Evolutionary conservation across 2,329 filamentous ascomycete species (phyloP), one percentile per base, ranked within the genome.

Genomic region (Ophiostoma angusticollis): DNA sequence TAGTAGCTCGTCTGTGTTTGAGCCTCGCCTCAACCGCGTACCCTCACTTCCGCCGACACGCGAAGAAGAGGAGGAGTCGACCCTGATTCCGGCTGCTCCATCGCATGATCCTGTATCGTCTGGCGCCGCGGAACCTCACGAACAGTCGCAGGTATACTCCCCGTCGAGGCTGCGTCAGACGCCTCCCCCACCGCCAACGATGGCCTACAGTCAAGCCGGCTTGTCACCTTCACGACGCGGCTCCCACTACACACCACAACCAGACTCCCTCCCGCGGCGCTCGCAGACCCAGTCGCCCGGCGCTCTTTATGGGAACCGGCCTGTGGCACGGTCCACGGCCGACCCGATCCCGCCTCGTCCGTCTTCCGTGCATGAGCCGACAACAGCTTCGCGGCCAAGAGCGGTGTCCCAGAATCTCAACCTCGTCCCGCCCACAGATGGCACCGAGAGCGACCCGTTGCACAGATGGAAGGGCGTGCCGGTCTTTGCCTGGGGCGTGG

Each of bases 381-480:
- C 60, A 18, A 62, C 37, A 40, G 46, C 23, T 3, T 9, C 16
- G 1, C 63, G 70, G 16, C 57, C 63, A 11, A 63, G 73, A 37
- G 70, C 67, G 1, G 61, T 68, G 38, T 78, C 73, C 3, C 61
- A 73, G 40, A 63, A 60, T 21, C 56, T 77, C 36, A 73, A 74
- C 48, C 65, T 78, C 46, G 64, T 80, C 27, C 61, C 70, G 8
- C 77, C 78, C 2, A 78, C 68, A 2, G 76, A 81, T 54, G 77
- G 77, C 2, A 70, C 72, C 16, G 74, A 81, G 51, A 61, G 75
- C 14, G 91, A 98, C 60, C 76, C 79, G 2, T 64, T 98, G 6
- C 72, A 93, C 55, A 72, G 91, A 48, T 98, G 91, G 91, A 86
- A 82, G 60, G 93, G 93, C 3, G 72, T 75, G 11, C 91, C 93